Conservation (phyloP, 768 basidiomycete genomes). For the Erythrobasidium yunnanense region DNA sequence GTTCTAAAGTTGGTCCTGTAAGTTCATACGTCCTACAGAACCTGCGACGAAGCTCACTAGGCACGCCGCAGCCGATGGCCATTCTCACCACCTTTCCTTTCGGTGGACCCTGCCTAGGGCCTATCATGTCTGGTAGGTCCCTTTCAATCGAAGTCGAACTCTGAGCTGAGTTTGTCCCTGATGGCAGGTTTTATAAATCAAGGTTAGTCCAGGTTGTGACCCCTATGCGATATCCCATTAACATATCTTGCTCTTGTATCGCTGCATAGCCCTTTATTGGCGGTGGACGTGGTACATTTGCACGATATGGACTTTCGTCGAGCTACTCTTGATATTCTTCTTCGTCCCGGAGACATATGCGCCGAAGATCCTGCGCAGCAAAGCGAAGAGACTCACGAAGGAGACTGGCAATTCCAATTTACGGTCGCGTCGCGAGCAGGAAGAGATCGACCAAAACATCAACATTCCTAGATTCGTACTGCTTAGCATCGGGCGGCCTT, state of each 20-base stretch:
- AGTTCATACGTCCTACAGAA: too few relatives aligned
- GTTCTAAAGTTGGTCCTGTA: slow-evolving; percentile 21
- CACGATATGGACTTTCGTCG: slow-evolving; percentile 57
- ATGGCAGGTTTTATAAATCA: slow-evolving; percentile 69
- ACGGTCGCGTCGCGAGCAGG: slow-evolving; percentile 42
- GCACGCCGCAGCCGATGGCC: slow-evolving; percentile 46
- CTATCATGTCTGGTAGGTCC: slow-evolving; percentile 46
- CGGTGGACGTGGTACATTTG: slow-evolving; percentile 64
- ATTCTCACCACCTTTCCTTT: slow-evolving; percentile 45
- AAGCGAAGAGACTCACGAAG: slow-evolving; percentile 36
- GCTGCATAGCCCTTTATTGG: slow-evolving; percentile 39
- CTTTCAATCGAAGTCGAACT: too few relatives aligned
- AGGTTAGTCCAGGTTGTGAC: too few relatives aligned
- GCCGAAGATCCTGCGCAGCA: slow-evolving; percentile 54
- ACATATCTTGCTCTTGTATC: too few relatives aligned
- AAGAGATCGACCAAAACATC: slow-evolving; percentile 6
- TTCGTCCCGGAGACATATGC: slow-evolving; percentile 63
- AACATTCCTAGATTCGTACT: slow-evolving; percentile 4
- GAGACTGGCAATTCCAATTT: slow-evolving; percentile 35
- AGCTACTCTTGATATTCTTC: slow-evolving; percentile 48
- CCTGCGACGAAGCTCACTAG: neutral
- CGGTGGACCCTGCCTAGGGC: slow-evolving; percentile 44
- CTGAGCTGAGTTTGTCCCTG: too few relatives aligned
- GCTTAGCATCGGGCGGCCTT: slow-evolving; percentile 17
- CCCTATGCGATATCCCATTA: too few relatives aligned